Base-by-base conservation (phyloP, 2,329 filamentous ascomycete species). In the Pyrenophora graminea region DNA sequence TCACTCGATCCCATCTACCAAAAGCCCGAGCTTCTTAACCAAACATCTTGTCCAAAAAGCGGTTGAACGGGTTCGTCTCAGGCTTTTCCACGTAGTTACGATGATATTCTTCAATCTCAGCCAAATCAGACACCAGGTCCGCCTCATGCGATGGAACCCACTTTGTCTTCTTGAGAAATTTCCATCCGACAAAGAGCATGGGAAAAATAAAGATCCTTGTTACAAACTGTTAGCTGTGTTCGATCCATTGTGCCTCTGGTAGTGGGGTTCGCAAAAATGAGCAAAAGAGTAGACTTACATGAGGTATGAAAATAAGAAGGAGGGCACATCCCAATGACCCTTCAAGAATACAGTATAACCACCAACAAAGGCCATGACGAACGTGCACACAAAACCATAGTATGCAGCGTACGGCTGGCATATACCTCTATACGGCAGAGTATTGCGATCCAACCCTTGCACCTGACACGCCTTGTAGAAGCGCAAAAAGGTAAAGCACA, bases 281-380 rank as follows among this genome's bases (percentile, higher is more conserved):
- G 21, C 21, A 13, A 10, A 27, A 17, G 12, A 15, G 21, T 15
- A 39, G 9, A 51, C 36, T 49, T 44, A 53, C 39, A 45, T 50
- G 17, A 53, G 7, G 32, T 61, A 85, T 72, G 85, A 88, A 71
- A 91, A 90, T 23, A 93, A 71, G 68, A 93, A 94, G 6, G 82
- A 84, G 6, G 86, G 80, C 0, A 88, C 67, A 52, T 84, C 80
- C 89, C 88, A 93, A 4, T 80, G 79, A 3, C 78, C 79, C 0
- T 87, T 85, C 39, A 92, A 69, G 63, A 93, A 94, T 1, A 92
- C 87, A 0, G 85, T 81, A 56, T 91, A 93, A 0, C 89, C 89
- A 7, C 87, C 84, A 1, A 91, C 84, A 60, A 92, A 85, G 0
- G 85, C 82, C 85, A 93, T 91, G 56, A 88, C 70, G 41, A 83